Percentiles rank a stretch among this genome's conserved stretches.
phyloP scores from a whole-genome alignment of 768 basidiomycete genomes.

The Termitomyces sp. region DNA sequence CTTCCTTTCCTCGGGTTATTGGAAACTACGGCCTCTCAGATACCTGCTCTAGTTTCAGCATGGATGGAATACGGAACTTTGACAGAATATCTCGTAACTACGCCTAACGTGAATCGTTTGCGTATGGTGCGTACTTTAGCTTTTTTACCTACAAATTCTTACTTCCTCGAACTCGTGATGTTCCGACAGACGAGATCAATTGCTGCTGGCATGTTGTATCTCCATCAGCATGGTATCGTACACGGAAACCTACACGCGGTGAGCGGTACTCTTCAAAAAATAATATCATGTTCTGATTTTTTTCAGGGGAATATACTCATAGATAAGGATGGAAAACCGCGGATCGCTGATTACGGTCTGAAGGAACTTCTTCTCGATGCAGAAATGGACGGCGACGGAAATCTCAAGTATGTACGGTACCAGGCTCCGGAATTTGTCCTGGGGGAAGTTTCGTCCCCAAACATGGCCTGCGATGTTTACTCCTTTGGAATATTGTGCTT shows the following conservation, averaged over 20 bases:
- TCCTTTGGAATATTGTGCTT: not conserved
- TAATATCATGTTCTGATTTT: not conserved
- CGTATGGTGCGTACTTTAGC: too few relatives aligned
- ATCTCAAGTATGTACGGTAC: not conserved
- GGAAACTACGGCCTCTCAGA: not conserved
- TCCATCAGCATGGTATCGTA: not conserved
- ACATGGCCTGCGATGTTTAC: not conserved
- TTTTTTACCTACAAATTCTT: not conserved
- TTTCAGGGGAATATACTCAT: slow-evolving; percentile 9
- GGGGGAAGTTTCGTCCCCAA: not conserved
- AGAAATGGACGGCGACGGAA: not conserved
- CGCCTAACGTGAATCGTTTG: not conserved
- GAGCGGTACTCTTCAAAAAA: not conserved
- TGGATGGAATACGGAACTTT: slow-evolving; percentile 3
- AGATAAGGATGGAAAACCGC: not conserved
- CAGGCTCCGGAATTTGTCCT: slow-evolving; percentile 5
- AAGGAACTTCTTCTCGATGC: not conserved
- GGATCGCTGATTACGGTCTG: slow-evolving; percentile 9
- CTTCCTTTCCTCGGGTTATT: not conserved
- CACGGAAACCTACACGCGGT: slow-evolving; percentile 7
- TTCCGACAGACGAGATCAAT: not conserved
- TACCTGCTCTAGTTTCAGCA: not conserved
- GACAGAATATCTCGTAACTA: not conserved
- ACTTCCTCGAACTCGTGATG: not conserved
- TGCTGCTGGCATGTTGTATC: not conserved